Evolutionary conservation across 2,329 filamentous ascomycete genomes (phyloP).

Genomic region (Rutstroemia sp.): DNA sequence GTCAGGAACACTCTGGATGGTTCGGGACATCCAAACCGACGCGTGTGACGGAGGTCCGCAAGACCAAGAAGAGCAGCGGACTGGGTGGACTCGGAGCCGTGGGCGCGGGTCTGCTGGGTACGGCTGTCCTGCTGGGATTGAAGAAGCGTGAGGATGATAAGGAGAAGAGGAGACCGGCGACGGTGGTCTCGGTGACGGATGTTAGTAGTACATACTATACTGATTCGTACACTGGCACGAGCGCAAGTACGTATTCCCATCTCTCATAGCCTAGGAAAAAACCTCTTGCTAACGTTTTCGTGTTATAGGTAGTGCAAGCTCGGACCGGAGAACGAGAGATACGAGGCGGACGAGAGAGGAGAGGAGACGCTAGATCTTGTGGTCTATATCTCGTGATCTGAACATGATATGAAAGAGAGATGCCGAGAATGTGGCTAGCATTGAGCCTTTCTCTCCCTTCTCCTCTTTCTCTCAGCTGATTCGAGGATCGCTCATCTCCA

Average conservation of each 20-base stretch:
- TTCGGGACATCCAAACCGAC: constrained; percentile 43
- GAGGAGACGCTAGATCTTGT: constrained; percentile 1
- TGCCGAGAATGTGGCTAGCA: not conserved
- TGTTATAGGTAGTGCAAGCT: constrained; percentile 24
- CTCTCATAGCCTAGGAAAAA: not conserved
- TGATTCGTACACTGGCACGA: constrained; percentile 28
- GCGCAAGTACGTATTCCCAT: constrained; percentile 25
- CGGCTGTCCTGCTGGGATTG: constrained; percentile 27
- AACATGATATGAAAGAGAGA: not conserved
- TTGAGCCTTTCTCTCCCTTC: not conserved
- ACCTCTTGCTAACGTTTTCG: constrained; percentile 13
- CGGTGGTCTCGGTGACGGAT: constrained; percentile 14
- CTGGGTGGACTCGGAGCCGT: constrained; percentile 45
- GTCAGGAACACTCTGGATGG: constrained; percentile 41
- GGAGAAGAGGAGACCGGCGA: constrained; percentile 14
- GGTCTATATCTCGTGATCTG: not conserved
- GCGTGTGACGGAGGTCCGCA: constrained; percentile 37
- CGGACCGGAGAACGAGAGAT: constrained; percentile 25
- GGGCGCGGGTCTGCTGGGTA: constrained; percentile 24
- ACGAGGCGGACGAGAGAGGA: constrained; percentile 11
- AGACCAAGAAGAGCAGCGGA: constrained; percentile 45
- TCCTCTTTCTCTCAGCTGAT: not conserved
- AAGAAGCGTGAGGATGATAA: constrained; percentile 25
- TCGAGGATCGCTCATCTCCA: not conserved
- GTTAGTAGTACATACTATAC: constrained; percentile 27